A percentile compares a stretch with the other conserved stretches of the same genome.
These are phyloP conservation scores for Acacia acuminata DNA, from an alignment of 306 rosid species.

Conservation along the genomic window DNA sequence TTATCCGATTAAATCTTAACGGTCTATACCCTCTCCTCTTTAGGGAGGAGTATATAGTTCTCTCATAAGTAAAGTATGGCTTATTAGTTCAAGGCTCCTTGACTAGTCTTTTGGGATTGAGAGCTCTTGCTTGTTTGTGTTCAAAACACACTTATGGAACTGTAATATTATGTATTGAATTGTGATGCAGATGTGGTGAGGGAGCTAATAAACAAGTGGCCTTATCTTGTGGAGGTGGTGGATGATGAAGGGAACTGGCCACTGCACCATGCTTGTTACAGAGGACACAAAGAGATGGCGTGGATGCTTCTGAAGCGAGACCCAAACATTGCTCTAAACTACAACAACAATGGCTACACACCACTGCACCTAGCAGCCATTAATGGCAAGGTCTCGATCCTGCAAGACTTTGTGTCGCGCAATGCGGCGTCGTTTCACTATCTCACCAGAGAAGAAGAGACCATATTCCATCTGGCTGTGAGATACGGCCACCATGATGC, in stretches of 20 bases:
- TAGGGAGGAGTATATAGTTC: too few species aligned
- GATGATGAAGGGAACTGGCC: slow-evolving; percentile 63
- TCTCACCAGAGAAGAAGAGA: slow-evolving; percentile 66
- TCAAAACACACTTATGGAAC: too few species aligned
- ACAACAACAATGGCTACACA: slow-evolving; percentile 65
- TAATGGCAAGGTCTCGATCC: slow-evolving; percentile 56
- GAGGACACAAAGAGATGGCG: slow-evolving; percentile 54
- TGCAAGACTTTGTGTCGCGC: slow-evolving; percentile 45
- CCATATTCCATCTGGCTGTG: slow-evolving; percentile 69
- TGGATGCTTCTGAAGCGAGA: slow-evolving; percentile 54
- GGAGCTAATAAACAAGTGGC: slow-evolving; percentile 50
- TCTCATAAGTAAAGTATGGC: too few species aligned
- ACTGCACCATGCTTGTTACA: slow-evolving; percentile 52
- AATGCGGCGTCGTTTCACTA: slow-evolving; percentile 48
- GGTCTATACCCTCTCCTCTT: too few species aligned
- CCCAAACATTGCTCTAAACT: slow-evolving; percentile 40
- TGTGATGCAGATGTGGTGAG: slow-evolving; percentile 58
- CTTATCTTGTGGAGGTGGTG: slow-evolving; percentile 36
- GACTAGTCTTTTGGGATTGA: too few species aligned
- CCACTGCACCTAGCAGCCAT: slow-evolving; percentile 70
- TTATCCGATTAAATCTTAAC: too few species aligned
- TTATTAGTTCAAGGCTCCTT: too few species aligned
- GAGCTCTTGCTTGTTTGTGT: too few species aligned
- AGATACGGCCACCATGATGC: slow-evolving; percentile 59
- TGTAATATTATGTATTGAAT: neutral